Conservation (phyloP, 2,329 filamentous ascomycete species). For the Penicillium occitanis region DNA sequence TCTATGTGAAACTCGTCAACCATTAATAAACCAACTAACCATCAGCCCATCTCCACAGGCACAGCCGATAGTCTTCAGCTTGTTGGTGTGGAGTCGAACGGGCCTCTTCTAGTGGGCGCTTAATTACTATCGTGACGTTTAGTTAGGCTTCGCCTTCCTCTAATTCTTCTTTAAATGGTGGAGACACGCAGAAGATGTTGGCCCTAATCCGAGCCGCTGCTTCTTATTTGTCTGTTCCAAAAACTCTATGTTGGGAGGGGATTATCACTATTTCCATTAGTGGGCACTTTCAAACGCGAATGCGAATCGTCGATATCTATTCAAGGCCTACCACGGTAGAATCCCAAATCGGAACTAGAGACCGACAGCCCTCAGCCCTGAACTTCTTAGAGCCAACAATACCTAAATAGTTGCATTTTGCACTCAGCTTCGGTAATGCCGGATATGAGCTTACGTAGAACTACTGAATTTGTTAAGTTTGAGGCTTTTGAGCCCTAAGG, state of each 20-base stretch:
- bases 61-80: not conserved
- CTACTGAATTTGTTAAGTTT: not conserved
- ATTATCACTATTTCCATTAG: not conserved
- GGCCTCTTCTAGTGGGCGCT: not conserved
- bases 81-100: not conserved
- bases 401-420: not conserved
- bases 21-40: not conserved
- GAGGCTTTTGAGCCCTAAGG: not conserved
- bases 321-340: no score
- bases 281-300: not conserved
- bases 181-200: constrained; percentile 1
- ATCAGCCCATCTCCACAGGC: not conserved
- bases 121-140: not conserved
- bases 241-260: not conserved
- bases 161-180: not conserved
- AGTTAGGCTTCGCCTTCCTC: not conserved
- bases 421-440: not conserved
- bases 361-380: not conserved
- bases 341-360: not conserved
- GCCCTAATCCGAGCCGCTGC: not conserved
- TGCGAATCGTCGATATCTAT: not conserved
- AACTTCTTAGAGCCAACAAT: not conserved
- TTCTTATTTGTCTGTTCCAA: constrained; percentile 1
- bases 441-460: not conserved
- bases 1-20: not conserved